Evolutionary conservation across 192 early-diverging fungal genomes (phyloP).

Genomic region (Rhizophagus clarus): DNA sequence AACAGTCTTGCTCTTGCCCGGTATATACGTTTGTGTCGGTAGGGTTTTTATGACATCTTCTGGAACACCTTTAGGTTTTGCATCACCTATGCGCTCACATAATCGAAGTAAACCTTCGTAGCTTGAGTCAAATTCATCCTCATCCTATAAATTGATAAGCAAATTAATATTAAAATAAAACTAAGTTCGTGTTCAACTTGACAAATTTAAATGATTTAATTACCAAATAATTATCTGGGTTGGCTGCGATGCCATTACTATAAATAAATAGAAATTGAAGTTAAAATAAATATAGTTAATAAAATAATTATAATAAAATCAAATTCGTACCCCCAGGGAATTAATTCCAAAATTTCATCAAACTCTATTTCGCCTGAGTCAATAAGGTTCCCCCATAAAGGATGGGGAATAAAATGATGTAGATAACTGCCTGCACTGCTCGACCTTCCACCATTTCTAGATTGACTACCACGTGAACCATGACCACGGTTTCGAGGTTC

Average conservation of each 20-base stretch:
- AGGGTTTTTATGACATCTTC: conserved; percentile 18
- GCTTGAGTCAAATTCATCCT: conserved; percentile 41
- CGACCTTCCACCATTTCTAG: conserved; percentile 6
- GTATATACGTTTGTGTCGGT: conserved; percentile 13
- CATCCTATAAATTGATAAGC: conserved; percentile 28
- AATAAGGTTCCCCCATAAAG: conserved; percentile 26
- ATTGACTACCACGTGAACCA: conserved; percentile 9
- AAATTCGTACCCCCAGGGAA: conserved; percentile 10
- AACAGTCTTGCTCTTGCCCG: background rate
- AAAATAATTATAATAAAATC: background rate
- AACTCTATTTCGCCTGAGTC: conserved; percentile 23
- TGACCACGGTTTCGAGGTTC: conserved; percentile 9
- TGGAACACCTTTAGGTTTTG: conserved; percentile 40
- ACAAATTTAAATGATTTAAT: background rate
- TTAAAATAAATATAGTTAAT: background rate
- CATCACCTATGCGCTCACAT: conserved; percentile 39
- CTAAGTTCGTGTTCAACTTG: background rate
- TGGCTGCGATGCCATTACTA: conserved; percentile 27
- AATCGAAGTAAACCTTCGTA: conserved; percentile 38
- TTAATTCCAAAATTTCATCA: conserved; percentile 26
- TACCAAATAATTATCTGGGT: conserved; percentile 34
- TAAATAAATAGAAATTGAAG: background rate
- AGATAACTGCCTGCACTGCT: conserved; percentile 4
- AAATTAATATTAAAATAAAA: background rate
- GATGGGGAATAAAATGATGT: conserved; percentile 32